Evolutionary conservation across 768 basidiomycete species (phyloP), one percentile per base, ranked within the genome.

Genomic region (Suillus variegatus): DNA sequence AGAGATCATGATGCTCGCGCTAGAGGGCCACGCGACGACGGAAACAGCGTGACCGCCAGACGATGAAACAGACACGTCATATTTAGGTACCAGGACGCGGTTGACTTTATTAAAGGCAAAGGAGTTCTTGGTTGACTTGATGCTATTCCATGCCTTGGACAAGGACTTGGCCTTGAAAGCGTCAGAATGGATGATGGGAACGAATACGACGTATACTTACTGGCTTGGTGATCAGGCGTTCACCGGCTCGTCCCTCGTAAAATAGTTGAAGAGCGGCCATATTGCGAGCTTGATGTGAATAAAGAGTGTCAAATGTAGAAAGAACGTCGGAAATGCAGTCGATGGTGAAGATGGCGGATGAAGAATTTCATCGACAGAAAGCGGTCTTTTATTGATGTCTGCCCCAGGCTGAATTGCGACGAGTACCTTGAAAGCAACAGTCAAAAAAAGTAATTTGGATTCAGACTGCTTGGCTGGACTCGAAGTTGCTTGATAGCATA

Each of bases 1-100:
- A 60, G 64, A 61, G 16, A 62, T 41, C 41, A 47, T 40, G 18
- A 65, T 65, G 10, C 60, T 65, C n/a, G 44, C 64, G 28, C 64
- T 51, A 44, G 64, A 51, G 16, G 61, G 60, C 64, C 44, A 51
- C 7, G 36, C 22, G 8, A 38, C 20, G 14, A 57, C 38, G 22
- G 36, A 4, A 13, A 16, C 36, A 22, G 14, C 56, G n/a, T n/a
- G 56, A 38, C 56, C 36, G 6, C 56, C 36, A 20, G 28, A 32
- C 18, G 5, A 12, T 43, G 18, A 58, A 20, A 28, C 57, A 41
- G 41, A 20, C 25, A 20, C 18, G 6, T 20, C 18, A 13, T 43
- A 20, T 20, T 13, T 25, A 13, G 58, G 41, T 18, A 32, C 25
- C 12, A 40, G 25, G n/a, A 40, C 40, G 38, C 41, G 41, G 18